phyloP scores from a whole-genome alignment of 257 asterid species.

The Capsicum pubescens region DNA sequence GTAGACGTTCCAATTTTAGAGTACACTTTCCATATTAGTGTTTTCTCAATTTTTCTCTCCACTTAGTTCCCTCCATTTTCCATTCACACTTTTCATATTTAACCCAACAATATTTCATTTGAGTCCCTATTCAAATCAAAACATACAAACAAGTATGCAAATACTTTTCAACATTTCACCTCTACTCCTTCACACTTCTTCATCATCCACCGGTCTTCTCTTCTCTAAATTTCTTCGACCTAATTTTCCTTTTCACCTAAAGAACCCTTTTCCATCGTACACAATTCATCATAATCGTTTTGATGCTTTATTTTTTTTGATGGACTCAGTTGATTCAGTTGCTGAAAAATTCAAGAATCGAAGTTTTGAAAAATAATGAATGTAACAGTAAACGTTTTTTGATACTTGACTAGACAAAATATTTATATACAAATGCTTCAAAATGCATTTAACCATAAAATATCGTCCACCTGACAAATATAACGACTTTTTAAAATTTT shows the following conservation, averaged over 20 bases:
- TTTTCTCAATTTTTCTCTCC: too few relatives aligned
- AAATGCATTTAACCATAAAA: too few relatives aligned
- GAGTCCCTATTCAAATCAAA: not conserved
- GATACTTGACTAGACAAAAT: too few relatives aligned
- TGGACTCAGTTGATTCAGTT: conserved; percentile 71
- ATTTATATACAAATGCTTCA: too few relatives aligned
- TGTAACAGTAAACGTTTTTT: not conserved
- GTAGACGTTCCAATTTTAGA: too few relatives aligned
- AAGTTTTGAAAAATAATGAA: conserved; percentile 38
- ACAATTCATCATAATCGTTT: conserved; percentile 39
- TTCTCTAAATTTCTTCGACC: conserved; percentile 42
- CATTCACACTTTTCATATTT: too few relatives aligned
- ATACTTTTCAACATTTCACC: conserved; percentile 39
- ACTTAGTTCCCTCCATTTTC: too few relatives aligned
- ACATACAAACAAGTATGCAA: conserved; percentile 25
- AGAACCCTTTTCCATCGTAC: conserved; percentile 46
- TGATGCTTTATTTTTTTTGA: conserved; percentile 36
- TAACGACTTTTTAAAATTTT: too few relatives aligned
- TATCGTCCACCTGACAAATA: too few relatives aligned
- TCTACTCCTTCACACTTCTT: too few relatives aligned
- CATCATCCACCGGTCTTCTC: not conserved
- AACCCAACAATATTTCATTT: too few relatives aligned
- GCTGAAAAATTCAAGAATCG: conserved; percentile 49
- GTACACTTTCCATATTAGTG: too few relatives aligned
- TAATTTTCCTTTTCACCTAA: conserved; percentile 41